phyloP scores from a whole-genome alignment of 2,329 filamentous ascomycete species.

The Rhytidhysteron rufulum region DNA sequence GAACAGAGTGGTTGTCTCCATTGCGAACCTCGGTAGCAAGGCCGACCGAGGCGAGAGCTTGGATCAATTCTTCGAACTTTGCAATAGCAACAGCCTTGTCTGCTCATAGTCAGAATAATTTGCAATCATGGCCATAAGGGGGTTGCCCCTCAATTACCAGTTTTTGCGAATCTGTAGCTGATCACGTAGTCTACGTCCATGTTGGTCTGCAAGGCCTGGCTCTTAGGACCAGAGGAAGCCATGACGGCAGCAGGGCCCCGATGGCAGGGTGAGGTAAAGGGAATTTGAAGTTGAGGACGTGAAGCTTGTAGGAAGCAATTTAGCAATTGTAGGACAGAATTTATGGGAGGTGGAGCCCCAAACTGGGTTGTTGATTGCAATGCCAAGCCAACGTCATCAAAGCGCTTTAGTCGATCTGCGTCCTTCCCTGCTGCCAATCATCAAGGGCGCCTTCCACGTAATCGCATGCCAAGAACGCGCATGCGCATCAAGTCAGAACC shows the following conservation, averaged over 20 bases:
- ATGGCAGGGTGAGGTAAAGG: too few relatives aligned
- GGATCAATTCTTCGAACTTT: conserved; percentile 73
- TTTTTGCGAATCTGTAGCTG: conserved; percentile 67
- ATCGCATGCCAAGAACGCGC: too few relatives aligned
- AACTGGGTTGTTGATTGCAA: not conserved
- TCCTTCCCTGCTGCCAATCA: not conserved
- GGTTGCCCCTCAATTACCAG: conserved; percentile 48
- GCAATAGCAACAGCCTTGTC: conserved; percentile 67
- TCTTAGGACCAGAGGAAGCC: conserved; percentile 25
- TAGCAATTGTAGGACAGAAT: not conserved
- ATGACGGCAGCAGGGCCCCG: conserved; percentile 22
- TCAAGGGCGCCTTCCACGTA: not conserved
- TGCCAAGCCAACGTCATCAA: not conserved
- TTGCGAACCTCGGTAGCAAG: conserved; percentile 82
- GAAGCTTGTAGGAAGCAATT: too few relatives aligned
- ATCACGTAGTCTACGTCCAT: conserved; percentile 86
- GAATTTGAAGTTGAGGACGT: too few relatives aligned
- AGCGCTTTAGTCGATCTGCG: not conserved
- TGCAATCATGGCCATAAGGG: conserved; percentile 9
- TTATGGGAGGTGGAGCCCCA: not conserved
- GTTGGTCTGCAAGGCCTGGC: conserved; percentile 46
- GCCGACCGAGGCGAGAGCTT: conserved; percentile 72
- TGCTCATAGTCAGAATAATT: conserved; percentile 30
- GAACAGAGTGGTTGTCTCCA: conserved; percentile 68
- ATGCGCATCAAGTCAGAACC: too few relatives aligned